phyloP scores from a whole-genome alignment of 305 asterid genomes.

The Fraxinus floribunda region DNA sequence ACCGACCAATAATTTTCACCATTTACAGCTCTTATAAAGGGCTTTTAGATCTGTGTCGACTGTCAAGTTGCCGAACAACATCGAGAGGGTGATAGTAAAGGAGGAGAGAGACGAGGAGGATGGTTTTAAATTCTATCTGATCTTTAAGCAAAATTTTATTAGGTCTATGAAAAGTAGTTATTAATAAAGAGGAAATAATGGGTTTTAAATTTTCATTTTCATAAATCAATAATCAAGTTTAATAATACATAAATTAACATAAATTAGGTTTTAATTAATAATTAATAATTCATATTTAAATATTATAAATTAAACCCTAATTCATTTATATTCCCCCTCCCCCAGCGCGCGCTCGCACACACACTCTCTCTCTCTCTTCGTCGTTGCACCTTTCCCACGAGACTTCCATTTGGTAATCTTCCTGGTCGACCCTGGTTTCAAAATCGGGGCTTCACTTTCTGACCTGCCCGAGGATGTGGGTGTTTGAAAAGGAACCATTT shows the following conservation, averaged over 20 bases:
- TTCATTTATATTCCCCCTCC: no score
- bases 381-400: no score
- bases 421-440: conserved; percentile 24
- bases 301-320: no score
- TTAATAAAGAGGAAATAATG: not conserved
- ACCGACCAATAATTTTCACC: not conserved
- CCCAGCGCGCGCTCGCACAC: no score
- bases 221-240: no score
- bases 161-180: no score
- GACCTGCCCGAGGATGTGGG: conserved; percentile 25
- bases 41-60: not conserved
- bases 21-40: not conserved
- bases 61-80: not conserved
- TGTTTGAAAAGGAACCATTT: conserved; percentile 35
- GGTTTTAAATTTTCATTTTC: no score
- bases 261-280: no score
- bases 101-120: not conserved
- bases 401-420: no score
- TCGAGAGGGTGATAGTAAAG: not conserved
- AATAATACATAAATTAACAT: no score
- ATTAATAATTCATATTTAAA: no score
- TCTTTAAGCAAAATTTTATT: not conserved
- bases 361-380: no score
- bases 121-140: not conserved
- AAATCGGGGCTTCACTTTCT: conserved; percentile 37